Conservation (phyloP, 257 asterid genomes). For the Cruciata laevipes region DNA sequence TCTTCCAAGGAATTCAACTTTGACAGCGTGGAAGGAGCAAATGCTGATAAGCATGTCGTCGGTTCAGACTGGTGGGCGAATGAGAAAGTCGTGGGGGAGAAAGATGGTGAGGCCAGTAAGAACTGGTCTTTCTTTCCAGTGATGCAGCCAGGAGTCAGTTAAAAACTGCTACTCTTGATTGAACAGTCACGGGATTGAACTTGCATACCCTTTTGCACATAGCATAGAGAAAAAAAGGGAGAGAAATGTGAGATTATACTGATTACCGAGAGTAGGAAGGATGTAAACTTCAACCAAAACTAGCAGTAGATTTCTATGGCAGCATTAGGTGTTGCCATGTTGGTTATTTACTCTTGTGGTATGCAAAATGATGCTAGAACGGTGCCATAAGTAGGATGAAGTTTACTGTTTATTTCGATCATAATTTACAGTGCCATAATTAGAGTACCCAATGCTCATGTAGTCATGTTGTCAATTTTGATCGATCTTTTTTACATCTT, state of each 20-base stretch:
- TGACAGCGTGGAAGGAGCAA: constrained; percentile 49
- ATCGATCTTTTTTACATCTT: too few relatives aligned
- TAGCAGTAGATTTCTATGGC: not conserved
- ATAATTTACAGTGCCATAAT: not conserved
- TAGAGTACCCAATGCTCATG: too few relatives aligned
- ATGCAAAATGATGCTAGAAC: constrained; percentile 16
- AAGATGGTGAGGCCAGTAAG: constrained; percentile 19
- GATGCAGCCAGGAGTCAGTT: constrained; percentile 38
- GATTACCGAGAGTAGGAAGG: constrained; percentile 15
- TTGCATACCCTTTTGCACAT: constrained; percentile 13
- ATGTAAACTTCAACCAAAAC: not conserved
- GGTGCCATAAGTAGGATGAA: constrained; percentile 1
- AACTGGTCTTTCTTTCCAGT: constrained; percentile 44
- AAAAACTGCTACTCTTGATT: constrained; percentile 11
- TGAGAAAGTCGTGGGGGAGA: constrained; percentile 29
- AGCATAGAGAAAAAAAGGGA: constrained; percentile 6
- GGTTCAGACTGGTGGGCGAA: constrained; percentile 75
- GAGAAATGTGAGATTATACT: constrained; percentile 1
- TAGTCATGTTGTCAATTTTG: too few relatives aligned
- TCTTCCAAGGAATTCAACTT: constrained; percentile 79
- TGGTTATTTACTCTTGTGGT: not conserved
- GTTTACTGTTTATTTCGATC: not conserved
- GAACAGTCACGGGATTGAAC: constrained; percentile 16
- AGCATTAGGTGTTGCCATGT: not conserved
- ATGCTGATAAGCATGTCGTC: constrained; percentile 31